Evolutionary conservation across 192 early-diverging fungal genomes (phyloP), one percentile per base, ranked within the genome.

Genomic region (Lobulomyces angularis): DNA sequence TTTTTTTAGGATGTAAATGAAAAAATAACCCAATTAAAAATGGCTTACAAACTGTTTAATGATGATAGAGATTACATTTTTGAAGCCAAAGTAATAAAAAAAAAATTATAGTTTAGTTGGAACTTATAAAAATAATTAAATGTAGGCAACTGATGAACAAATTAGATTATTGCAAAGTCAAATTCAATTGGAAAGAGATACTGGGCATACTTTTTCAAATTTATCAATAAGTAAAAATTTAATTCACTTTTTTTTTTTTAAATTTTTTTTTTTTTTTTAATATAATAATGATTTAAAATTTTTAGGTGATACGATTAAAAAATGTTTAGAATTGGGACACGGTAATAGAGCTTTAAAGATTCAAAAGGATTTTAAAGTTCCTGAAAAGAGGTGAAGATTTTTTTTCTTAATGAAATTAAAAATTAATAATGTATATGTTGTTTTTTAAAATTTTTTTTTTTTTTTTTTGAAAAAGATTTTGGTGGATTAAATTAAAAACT

Each of bases 401-500:
- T 11, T 17, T 32, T 35, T 26, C 27, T 19, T 12, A 12, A 0
- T 35, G 21, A 28, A 19, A 49, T 41, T 41, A 5, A 18, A 53
- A 23, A 56, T 18, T 0, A 47, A 46, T 3, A 0, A 14, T 18
- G 19, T 9, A 17, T 8, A 7, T 58, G 23, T 53, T 21, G 36
- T 45, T 35, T 31, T 50, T 9, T 50, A 37, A 31, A 49, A 28
- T 30, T 49, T 20, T 18, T 19, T 8, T 50, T 37, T 20, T 50
- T 27, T 41, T 8, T 16, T 16, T 46, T 22, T 16, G 24, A 17
- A 3, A 38, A 0, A 58, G 84, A 27, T 95, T 83, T 53, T 87
- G 80, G 77, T 90, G 88, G 88, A 70, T 97, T 29, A 89, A 84
- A 43, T 48, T 92, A 8, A 80, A 72, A 4, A 83, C 84, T 0